Evolutionary conservation across 106 monocot species (phyloP).

Genomic region (Dendrobium officinale): DNA sequence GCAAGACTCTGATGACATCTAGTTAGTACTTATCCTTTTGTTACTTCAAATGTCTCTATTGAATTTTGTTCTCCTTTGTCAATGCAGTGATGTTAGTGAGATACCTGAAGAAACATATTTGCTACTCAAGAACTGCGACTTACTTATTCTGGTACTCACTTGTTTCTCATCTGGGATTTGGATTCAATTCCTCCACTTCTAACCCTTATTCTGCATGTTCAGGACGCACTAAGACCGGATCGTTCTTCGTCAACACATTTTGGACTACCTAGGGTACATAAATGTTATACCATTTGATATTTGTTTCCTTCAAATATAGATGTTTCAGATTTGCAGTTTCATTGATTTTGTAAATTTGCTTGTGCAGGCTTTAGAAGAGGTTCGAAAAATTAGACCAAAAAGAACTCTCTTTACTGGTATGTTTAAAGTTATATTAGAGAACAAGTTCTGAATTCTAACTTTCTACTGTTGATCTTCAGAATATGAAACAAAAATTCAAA

Average conservation of each 20-base stretch:
- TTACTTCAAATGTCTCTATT: conserved; percentile 1
- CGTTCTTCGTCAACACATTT: conserved; percentile 89
- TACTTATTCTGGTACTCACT: conserved; percentile 63
- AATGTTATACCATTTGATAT: background rate
- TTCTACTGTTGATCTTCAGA: too few relatives aligned
- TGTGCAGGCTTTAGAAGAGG: conserved; percentile 78
- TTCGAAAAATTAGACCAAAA: conserved; percentile 80
- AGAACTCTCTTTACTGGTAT: conserved; percentile 97
- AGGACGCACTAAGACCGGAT: conserved; percentile 94
- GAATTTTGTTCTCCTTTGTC: background rate
- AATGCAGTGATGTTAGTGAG: conserved; percentile 87
- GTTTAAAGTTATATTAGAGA: background rate
- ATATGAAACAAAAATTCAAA: too few relatives aligned
- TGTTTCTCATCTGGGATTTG: conserved; percentile 2
- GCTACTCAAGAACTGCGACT: conserved; percentile 73
- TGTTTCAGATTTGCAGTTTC: background rate
- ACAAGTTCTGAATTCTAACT: background rate
- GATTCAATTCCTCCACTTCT: background rate
- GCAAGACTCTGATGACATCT: conserved; percentile 19
- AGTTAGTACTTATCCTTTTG: background rate
- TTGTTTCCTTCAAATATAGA: background rate
- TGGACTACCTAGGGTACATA: conserved; percentile 69
- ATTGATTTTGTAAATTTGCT: conserved; percentile 6
- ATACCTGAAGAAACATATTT: conserved; percentile 90
- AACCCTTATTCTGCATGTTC: background rate